Percentiles rank a stretch among this genome's conserved stretches.
These are phyloP conservation scores for Fusarium tricinctum DNA, from an alignment of 2,329 filamentous ascomycete genomes.

Conservation along the genomic window DNA sequence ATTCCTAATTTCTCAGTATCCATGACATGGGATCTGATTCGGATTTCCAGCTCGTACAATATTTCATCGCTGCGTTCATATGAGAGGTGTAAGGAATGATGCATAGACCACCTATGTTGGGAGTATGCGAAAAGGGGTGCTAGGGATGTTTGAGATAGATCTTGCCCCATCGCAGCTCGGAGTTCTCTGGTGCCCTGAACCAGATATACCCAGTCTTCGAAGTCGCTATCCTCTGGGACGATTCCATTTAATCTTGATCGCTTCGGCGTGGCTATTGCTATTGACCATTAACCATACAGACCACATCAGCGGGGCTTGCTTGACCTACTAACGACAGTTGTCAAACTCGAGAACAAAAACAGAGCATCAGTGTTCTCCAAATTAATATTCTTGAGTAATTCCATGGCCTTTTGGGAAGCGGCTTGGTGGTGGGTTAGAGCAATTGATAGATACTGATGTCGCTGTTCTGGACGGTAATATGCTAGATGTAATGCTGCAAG, in stretches of 20 bases:
- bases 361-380: not conserved
- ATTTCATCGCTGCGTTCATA: not conserved
- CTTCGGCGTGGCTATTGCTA: constrained; percentile 11
- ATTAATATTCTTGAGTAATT: not conserved
- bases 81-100: not conserved
- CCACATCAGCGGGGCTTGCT: not conserved
- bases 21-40: not conserved
- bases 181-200: constrained; percentile 4
- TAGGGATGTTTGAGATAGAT: not conserved
- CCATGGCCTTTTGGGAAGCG: not conserved
- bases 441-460: not conserved
- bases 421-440: not conserved
- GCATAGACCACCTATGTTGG: not conserved
- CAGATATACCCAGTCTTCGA: constrained; percentile 11
- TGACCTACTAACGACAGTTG: not conserved
- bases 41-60: not conserved
- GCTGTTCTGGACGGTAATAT: not conserved
- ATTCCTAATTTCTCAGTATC: not conserved
- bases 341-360: constrained; percentile 5
- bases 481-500: constrained; percentile 4
- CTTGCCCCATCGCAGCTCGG: not conserved
- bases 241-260: not conserved
- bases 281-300: not conserved
- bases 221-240: not conserved
- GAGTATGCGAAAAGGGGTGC: not conserved